Percentiles rank a stretch among this genome's conserved stretches.
Evolutionary conservation across 768 basidiomycete species (phyloP).

Genomic region (Mycena haematopus): DNA sequence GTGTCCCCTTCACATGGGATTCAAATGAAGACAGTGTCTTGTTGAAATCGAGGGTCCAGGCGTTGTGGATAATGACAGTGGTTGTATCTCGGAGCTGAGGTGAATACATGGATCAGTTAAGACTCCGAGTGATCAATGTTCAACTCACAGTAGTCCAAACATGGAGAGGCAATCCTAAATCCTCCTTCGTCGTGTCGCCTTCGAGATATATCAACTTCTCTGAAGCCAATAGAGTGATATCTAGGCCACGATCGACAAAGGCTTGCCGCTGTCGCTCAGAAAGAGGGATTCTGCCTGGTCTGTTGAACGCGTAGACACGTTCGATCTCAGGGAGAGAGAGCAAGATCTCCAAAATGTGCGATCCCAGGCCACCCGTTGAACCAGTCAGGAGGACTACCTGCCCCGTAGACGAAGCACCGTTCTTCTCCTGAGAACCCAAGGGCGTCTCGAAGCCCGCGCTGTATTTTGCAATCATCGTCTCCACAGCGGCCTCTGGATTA

Average conservation of each 20-base stretch:
- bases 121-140: not conserved
- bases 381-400: conserved; percentile 47
- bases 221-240: conserved; percentile 33
- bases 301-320: conserved; percentile 42
- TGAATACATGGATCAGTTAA: not conserved
- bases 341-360: conserved; percentile 40
- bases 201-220: conserved; percentile 37
- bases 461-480: conserved; percentile 21
- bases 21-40: too few relatives aligned
- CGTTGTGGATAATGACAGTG: conserved; percentile 42
- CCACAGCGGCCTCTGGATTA: conserved; percentile 1
- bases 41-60: too few relatives aligned
- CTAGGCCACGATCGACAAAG: conserved; percentile 43
- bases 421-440: not conserved
- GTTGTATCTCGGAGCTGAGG: conserved; percentile 35
- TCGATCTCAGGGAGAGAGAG: conserved; percentile 32
- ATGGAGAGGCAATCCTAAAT: conserved; percentile 33
- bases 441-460: not conserved
- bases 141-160: conserved; percentile 32
- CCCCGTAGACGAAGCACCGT: not conserved
- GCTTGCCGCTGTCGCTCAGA: conserved; percentile 38
- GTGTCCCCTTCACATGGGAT: conserved; percentile 48
- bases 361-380: conserved; percentile 50
- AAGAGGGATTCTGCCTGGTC: conserved; percentile 13
- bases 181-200: conserved; percentile 31